Base-by-base conservation (phyloP, 2,329 filamentous ascomycete genomes). In the Ramularia endophylla region DNA sequence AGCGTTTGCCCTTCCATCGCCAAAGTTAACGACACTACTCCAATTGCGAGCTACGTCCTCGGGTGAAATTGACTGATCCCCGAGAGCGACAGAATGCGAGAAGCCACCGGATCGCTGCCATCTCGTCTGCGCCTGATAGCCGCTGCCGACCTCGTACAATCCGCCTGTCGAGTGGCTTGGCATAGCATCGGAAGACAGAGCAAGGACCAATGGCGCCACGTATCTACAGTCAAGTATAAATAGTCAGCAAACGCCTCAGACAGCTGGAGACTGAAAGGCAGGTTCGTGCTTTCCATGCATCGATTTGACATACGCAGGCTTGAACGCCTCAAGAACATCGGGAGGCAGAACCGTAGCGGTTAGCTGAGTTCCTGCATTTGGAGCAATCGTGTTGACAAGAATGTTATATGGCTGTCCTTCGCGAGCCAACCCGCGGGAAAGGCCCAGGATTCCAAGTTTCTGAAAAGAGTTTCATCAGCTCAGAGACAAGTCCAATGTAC, bases 351-450 rank as follows among this genome's bases (percentile, higher is more conserved):
- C 85, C 37, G 85, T 90, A 55, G 88, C 80, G 30, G 88, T 95
- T 86, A 95, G 92, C 65, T 89, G 82, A 70, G 85, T 90, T 47
- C 88, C 89, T 53, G 89, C 89, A 59, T 94, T 87, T 41, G 90
- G 90, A 13, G 90, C 87, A 68, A 97, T 89, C 57, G 87, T 86
- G 66, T 97, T 97, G 71, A 75, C 79, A 58, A 92, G 69, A 55
- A 97, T 95, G 74, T 95, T 95, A 72, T 97, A 97, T 70, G 95
- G 97, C 61, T 78, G 73, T 51, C 90, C 90, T 73, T 97, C 90
- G 74, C 95, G 95, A 46, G 90, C 90, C 47, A 97, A 77, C 3
- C 90, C 95, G 74, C 97, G 88, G 27, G 87, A 95, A 71, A 97
- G 95, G 54, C 90, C 90, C 48, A 97, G 87, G 71, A 94, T 80